A percentile compares a stretch with the other conserved stretches of the same genome.
phyloP scores from a whole-genome alignment of 805 yeast genomes.

The Suhomyces prunicola region DNA sequence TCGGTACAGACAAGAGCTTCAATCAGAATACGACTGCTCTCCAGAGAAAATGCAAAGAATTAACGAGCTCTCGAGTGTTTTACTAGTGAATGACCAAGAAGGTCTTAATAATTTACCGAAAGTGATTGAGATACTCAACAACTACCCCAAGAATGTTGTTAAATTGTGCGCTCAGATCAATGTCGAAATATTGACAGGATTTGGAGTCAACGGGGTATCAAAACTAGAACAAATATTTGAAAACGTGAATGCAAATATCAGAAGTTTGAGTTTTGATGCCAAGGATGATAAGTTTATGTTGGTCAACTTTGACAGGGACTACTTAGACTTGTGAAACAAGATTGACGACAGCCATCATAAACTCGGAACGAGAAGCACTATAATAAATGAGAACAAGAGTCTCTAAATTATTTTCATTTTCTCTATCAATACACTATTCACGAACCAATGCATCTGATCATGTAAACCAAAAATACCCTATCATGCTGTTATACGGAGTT shows the following conservation, averaged over 20 bases:
- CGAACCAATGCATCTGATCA: neutral
- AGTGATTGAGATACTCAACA: constrained; percentile 17
- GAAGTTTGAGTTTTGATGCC: constrained; percentile 22
- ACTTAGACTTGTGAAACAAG: constrained; percentile 20
- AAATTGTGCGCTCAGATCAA: constrained; percentile 23
- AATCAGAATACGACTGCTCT: constrained; percentile 10
- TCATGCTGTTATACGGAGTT: neutral
- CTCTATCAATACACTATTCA: neutral
- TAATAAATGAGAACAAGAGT: neutral
- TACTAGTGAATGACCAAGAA: constrained; percentile 18
- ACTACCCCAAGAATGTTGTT: constrained; percentile 17
- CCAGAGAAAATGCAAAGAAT: constrained; percentile 9
- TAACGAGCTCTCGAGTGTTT: constrained; percentile 19
- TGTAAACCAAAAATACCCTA: neutral
- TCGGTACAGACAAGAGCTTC: constrained; percentile 16
- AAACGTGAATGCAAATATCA: constrained; percentile 30
- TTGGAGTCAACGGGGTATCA: constrained; percentile 25
- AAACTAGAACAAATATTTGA: constrained; percentile 31
- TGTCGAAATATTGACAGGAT: constrained; percentile 17
- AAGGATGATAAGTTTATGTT: constrained; percentile 35
- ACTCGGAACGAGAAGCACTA: neutral
- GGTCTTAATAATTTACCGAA: constrained; percentile 21
- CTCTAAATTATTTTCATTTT: neutral
- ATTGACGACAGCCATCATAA: too few species aligned
- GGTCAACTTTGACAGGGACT: constrained; percentile 37